phyloP scores from a whole-genome alignment of 2,329 filamentous ascomycete species.

The Colletotrichum incanum region DNA sequence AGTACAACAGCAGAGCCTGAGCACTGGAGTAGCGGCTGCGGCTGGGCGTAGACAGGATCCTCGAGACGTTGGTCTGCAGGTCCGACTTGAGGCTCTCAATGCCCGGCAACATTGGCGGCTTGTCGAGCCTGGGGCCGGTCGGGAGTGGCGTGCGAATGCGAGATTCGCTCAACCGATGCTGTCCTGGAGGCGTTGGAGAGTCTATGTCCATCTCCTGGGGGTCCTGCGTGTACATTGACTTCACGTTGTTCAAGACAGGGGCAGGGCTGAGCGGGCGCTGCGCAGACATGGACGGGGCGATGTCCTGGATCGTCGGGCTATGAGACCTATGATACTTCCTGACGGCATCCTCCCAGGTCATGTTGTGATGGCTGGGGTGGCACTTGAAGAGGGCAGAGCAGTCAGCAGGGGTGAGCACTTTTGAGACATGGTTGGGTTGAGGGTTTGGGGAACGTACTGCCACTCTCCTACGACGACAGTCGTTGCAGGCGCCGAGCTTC shows the following conservation, averaged over 20 bases:
- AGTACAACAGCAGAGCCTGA: constrained; percentile 68
- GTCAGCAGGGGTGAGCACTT: constrained; percentile 40
- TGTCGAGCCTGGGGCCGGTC: constrained; percentile 69
- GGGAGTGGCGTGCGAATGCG: constrained; percentile 71
- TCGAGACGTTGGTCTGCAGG: constrained; percentile 66
- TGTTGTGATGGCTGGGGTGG: constrained; percentile 72
- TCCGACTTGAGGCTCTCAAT: constrained; percentile 68
- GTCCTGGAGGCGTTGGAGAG: constrained; percentile 55
- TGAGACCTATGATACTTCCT: constrained; percentile 68
- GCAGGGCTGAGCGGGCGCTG: constrained; percentile 65
- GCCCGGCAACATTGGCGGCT: constrained; percentile 64
- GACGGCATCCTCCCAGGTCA: constrained; percentile 74
- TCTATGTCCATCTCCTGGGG: constrained; percentile 73
- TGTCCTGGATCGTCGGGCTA: constrained; percentile 67
- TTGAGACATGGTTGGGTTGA: neutral
- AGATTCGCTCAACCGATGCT: constrained; percentile 61
- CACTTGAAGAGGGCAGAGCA: constrained; percentile 58
- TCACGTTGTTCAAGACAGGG: constrained; percentile 53
- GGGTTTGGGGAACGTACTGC: constrained; percentile 63
- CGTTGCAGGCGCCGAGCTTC: constrained; percentile 71
- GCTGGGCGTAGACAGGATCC: constrained; percentile 65
- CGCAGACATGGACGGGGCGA: constrained; percentile 58
- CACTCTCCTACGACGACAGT: constrained; percentile 71
- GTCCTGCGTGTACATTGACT: constrained; percentile 61
- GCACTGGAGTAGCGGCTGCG: constrained; percentile 70